These are phyloP conservation scores for Aureobasidium pullulans DNA, from an alignment of 2,329 filamentous ascomycete species.

Conservation along the genomic window DNA sequence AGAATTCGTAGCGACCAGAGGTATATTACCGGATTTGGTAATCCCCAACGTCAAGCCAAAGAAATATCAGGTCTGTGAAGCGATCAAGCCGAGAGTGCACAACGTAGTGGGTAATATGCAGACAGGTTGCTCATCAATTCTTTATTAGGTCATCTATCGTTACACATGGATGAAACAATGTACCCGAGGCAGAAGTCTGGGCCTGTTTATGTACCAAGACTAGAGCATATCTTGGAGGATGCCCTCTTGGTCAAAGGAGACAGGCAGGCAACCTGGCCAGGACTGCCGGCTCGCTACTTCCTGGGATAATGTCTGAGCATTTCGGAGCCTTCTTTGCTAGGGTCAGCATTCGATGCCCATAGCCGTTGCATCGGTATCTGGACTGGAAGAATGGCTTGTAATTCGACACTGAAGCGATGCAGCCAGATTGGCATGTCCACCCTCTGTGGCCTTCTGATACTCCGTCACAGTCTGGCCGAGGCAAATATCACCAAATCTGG, in stretches of 20 bases:
- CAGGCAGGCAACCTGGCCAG: background rate
- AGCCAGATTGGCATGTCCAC: too few species aligned
- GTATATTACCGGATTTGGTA: background rate
- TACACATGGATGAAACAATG: background rate
- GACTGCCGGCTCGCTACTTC: background rate
- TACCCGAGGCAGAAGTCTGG: background rate
- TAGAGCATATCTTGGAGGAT: background rate
- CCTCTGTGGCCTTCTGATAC: too few species aligned
- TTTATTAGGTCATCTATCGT: background rate
- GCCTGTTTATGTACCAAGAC: background rate
- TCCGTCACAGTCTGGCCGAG: too few species aligned
- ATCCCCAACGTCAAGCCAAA: background rate
- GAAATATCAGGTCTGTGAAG: too few species aligned
- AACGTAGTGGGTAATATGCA: background rate
- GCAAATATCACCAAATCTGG: too few species aligned
- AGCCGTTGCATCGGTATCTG: background rate
- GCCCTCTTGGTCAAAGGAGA: background rate
- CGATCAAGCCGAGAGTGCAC: background rate
- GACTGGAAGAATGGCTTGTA: background rate
- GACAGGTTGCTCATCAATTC: background rate
- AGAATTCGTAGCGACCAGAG: too few species aligned
- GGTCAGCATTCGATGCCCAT: background rate
- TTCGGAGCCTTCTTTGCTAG: background rate
- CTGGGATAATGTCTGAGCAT: background rate
- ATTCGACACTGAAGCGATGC: background rate